Conservation (phyloP, 352 stramenopile genomes). For the Phytophthora aleatoria region DNA sequence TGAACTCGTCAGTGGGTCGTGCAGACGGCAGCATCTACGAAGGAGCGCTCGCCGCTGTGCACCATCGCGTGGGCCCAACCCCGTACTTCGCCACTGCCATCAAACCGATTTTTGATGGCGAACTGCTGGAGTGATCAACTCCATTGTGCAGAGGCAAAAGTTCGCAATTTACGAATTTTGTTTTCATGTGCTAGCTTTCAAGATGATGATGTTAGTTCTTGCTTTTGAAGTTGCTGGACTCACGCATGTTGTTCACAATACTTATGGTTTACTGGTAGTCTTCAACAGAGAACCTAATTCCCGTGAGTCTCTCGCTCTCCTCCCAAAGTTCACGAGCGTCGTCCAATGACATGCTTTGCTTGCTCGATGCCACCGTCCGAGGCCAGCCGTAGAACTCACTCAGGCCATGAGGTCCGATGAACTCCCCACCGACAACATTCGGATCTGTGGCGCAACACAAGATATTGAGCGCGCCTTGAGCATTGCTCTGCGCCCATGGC, state of each 20-base stretch:
- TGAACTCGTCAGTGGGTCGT: conserved; percentile 72
- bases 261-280: conserved; percentile 1
- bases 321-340: conserved; percentile 35
- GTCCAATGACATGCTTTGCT: conserved; percentile 45
- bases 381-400: conserved; percentile 70
- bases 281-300: conserved; percentile 34
- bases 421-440: conserved; percentile 50
- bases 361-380: conserved; percentile 52
- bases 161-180: neutral
- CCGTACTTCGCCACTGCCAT: conserved; percentile 64
- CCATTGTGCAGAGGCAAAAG: neutral
- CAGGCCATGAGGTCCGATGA: conserved; percentile 59
- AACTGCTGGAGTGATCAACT: conserved; percentile 34
- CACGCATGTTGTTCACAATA: conserved; percentile 1
- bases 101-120: conserved; percentile 67
- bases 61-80: conserved; percentile 41
- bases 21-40: conserved; percentile 81
- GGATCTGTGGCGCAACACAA: conserved; percentile 58
- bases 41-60: conserved; percentile 50
- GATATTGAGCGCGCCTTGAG: conserved; percentile 59
- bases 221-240: neutral
- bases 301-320: conserved; percentile 38
- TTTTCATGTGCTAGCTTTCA: neutral
- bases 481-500: conserved; percentile 63
- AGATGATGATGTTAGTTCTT: neutral